Conservation (phyloP, 768 basidiomycete species). For the Stropharia rugosoannulata region DNA sequence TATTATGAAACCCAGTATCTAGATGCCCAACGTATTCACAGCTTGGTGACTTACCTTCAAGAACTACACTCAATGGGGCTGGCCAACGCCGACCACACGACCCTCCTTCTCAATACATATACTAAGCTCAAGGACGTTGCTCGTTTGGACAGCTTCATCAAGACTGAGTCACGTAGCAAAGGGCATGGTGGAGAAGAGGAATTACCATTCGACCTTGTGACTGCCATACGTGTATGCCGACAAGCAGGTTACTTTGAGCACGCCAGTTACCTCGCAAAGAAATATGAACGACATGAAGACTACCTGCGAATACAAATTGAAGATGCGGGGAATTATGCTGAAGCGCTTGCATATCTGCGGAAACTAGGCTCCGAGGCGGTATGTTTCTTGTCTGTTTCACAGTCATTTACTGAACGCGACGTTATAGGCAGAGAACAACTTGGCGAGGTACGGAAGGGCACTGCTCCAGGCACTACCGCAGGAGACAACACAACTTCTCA, state of each 20-base stretch:
- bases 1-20: slow-evolving; percentile 63
- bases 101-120: slow-evolving; percentile 94
- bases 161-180: slow-evolving; percentile 63
- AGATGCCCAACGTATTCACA: slow-evolving; percentile 93
- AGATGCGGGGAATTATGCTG: slow-evolving; percentile 79
- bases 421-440: slow-evolving; percentile 75
- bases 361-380: slow-evolving; percentile 78
- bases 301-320: slow-evolving; percentile 94
- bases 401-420: not conserved
- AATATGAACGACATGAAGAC: slow-evolving; percentile 90
- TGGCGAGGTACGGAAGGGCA: slow-evolving; percentile 85
- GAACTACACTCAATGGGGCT: slow-evolving; percentile 88
- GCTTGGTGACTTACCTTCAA: slow-evolving; percentile 94
- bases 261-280: slow-evolving; percentile 89
- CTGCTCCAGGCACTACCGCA: slow-evolving; percentile 81
- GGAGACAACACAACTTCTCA: slow-evolving; percentile 88
- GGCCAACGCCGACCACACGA: slow-evolving; percentile 96
- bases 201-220: slow-evolving; percentile 95
- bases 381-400: slow-evolving; percentile 28
- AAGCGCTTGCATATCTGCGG: slow-evolving; percentile 81
- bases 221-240: slow-evolving; percentile 93
- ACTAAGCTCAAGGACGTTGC: slow-evolving; percentile 93
- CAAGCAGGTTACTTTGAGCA: slow-evolving; percentile 97
- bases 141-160: slow-evolving; percentile 90
- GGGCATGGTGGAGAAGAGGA: slow-evolving; percentile 52